phyloP scores from a whole-genome alignment of 495 filamentous ascomycete species.

The Aspergillus ellipticus region DNA sequence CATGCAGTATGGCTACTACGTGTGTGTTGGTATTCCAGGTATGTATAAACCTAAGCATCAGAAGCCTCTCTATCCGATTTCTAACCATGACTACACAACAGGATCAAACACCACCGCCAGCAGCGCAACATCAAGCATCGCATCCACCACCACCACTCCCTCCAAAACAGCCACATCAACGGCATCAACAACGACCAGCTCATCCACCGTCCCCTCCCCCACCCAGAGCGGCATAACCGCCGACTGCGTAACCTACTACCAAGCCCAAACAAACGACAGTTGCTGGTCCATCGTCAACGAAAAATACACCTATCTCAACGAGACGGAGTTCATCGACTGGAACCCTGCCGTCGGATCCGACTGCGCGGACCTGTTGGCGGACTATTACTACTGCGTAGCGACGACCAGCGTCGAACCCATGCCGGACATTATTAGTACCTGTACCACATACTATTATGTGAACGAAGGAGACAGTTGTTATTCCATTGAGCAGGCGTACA shows the following conservation, averaged over 20 bases:
- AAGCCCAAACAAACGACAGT: background rate
- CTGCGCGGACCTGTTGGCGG: background rate
- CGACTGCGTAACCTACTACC: slow-evolving; percentile 1
- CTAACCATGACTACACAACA: too few species aligned
- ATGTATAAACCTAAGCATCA: too few species aligned
- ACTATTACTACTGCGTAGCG: slow-evolving; percentile 11
- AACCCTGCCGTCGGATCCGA: slow-evolving; percentile 2
- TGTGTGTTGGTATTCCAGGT: slow-evolving; percentile 18
- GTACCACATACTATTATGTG: slow-evolving; percentile 6
- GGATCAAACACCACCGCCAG: background rate
- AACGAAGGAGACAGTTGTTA: slow-evolving; percentile 6
- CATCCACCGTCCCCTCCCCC: background rate
- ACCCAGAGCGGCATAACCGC: slow-evolving; percentile 3
- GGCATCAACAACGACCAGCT: background rate
- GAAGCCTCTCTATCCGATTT: too few species aligned
- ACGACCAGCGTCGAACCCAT: background rate
- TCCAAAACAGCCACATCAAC: slow-evolving; percentile 5
- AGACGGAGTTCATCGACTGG: background rate
- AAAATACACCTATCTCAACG: slow-evolving; percentile 2
- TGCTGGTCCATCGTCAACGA: slow-evolving; percentile 2
- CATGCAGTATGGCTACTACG: slow-evolving; percentile 14
- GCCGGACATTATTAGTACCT: slow-evolving; percentile 4
- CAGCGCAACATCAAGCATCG: background rate
- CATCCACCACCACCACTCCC: background rate
- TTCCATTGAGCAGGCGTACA: slow-evolving; percentile 8